Percentiles rank a stretch among this genome's conserved stretches.
These are phyloP conservation scores for Phialophora chinensis DNA, from an alignment of 2,329 filamentous ascomycete species.

Conservation along the genomic window DNA sequence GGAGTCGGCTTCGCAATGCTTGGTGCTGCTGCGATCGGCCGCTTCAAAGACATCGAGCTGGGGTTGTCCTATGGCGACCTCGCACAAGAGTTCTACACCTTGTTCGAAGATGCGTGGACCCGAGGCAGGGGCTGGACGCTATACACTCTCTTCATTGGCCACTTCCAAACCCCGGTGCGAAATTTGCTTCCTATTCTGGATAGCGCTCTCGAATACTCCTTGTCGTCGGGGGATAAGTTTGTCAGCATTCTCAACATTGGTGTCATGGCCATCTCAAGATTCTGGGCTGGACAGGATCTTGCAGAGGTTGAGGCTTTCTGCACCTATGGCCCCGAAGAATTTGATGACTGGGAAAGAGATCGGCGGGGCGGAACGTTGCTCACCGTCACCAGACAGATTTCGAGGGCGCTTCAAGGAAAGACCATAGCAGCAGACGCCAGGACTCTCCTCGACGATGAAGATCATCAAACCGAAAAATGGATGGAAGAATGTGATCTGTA, in stretches of 20 bases:
- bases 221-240: slow-evolving; percentile 64
- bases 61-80: slow-evolving; percentile 61
- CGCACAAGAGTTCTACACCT: slow-evolving; percentile 59
- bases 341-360: slow-evolving; percentile 62
- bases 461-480: slow-evolving; percentile 60
- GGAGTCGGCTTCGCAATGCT: slow-evolving; percentile 65
- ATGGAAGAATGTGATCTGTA: slow-evolving; percentile 53
- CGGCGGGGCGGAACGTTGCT: slow-evolving; percentile 65
- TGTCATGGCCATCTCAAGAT: slow-evolving; percentile 61
- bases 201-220: slow-evolving; percentile 61
- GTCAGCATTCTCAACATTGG: slow-evolving; percentile 64
- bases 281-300: slow-evolving; percentile 64
- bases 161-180: slow-evolving; percentile 60
- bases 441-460: slow-evolving; percentile 59
- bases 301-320: slow-evolving; percentile 64
- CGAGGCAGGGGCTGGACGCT: slow-evolving; percentile 62
- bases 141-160: slow-evolving; percentile 67
- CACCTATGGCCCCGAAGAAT: slow-evolving; percentile 62
- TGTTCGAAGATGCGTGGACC: slow-evolving; percentile 61
- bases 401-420: slow-evolving; percentile 66
- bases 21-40: slow-evolving; percentile 60
- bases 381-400: slow-evolving; percentile 60
- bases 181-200: slow-evolving; percentile 61
- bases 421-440: slow-evolving; percentile 57
- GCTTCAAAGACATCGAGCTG: slow-evolving; percentile 63